Evolutionary conservation across 1,284 basidiomycete genomes (phyloP).

Genomic region (Agroathelia rolfsii): DNA sequence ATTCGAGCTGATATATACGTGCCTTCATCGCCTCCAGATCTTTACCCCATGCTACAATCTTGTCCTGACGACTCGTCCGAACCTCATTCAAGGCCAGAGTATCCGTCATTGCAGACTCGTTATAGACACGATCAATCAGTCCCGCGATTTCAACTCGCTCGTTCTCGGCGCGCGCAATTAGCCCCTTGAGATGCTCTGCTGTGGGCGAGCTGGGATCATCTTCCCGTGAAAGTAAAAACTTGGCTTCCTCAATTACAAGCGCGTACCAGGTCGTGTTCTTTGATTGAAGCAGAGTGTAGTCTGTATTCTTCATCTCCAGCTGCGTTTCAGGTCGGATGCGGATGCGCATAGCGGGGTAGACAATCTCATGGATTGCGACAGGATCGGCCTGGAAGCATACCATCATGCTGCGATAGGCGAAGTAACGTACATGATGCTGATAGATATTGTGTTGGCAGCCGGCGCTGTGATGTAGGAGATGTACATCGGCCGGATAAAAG

Average conservation of each 20-base stretch:
- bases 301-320: conserved; percentile 81
- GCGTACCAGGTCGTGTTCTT: conserved; percentile 68
- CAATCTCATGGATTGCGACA: conserved; percentile 76
- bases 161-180: conserved; percentile 63
- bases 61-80: conserved; percentile 82
- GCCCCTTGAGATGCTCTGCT: conserved; percentile 48
- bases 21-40: conserved; percentile 74
- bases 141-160: conserved; percentile 71
- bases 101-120: conserved; percentile 71
- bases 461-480: conserved; percentile 71
- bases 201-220: conserved; percentile 52
- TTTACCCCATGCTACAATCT: conserved; percentile 92
- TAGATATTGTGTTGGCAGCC: conserved; percentile 94
- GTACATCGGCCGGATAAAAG: conserved; percentile 82
- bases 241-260: conserved; percentile 63
- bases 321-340: conserved; percentile 80
- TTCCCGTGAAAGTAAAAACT: conserved; percentile 63
- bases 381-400: conserved; percentile 87
- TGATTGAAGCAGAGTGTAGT: conserved; percentile 71
- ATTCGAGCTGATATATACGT: conserved; percentile 34
- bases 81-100: conserved; percentile 86
- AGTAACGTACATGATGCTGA: conserved; percentile 88
- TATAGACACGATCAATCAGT: conserved; percentile 75
- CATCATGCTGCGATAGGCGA: conserved; percentile 76
- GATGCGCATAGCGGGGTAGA: conserved; percentile 84